Percentiles rank a stretch among this genome's conserved stretches.
These are phyloP conservation scores for Saccharomycopsis hybrid DNA, from an alignment of 1,139 yeast species.

Conservation along the genomic window DNA sequence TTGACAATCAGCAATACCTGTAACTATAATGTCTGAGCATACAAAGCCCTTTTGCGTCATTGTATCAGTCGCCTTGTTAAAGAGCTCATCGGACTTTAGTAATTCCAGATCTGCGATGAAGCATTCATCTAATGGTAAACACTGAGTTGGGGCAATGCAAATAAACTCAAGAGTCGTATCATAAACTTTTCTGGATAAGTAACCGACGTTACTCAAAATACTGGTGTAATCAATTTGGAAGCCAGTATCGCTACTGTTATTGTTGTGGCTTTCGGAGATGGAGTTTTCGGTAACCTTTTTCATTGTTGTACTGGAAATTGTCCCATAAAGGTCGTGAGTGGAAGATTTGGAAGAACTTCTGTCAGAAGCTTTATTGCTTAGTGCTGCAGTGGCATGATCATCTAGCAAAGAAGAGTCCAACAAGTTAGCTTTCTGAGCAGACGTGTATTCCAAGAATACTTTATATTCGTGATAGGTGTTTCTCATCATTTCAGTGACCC, in stretches of 20 bases:
- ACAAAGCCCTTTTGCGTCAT: background rate
- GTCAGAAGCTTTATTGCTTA: background rate
- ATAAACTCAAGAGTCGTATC: conserved; percentile 2
- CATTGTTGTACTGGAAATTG: background rate
- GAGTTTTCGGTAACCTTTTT: background rate
- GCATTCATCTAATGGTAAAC: conserved; percentile 1
- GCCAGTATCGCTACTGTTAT: background rate
- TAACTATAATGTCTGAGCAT: background rate
- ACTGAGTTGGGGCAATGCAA: background rate
- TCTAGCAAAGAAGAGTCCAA: background rate
- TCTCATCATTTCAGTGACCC: background rate
- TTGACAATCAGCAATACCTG: conserved; percentile 6
- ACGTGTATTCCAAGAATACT: background rate
- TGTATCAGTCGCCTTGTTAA: background rate
- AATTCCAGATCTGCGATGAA: conserved; percentile 1
- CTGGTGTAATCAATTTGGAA: background rate
- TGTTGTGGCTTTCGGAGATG: background rate
- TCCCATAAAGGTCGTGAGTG: background rate
- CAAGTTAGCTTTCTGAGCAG: background rate
- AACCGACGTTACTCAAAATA: conserved; percentile 4
- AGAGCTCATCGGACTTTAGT: background rate
- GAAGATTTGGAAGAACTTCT: background rate
- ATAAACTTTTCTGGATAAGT: conserved; percentile 3
- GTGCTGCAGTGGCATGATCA: background rate
- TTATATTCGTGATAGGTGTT: conserved; percentile 4